phyloP scores from a whole-genome alignment of 164 flowering plant species.

The Aristolochia fimbriata region DNA sequence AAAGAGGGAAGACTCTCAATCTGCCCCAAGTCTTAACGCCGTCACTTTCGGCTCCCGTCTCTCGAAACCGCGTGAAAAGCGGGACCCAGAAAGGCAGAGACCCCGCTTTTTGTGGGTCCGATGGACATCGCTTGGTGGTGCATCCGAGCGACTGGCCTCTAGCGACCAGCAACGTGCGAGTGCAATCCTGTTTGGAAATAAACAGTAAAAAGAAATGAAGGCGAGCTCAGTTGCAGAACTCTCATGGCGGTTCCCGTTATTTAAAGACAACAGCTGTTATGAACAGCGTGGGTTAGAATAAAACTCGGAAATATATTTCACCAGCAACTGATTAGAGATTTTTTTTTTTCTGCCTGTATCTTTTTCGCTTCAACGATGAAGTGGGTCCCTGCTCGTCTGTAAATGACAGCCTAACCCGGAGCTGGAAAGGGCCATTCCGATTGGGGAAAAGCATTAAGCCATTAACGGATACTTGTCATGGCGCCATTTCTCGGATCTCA shows the following conservation, averaged over 20 bases:
- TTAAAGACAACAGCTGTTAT: slow-evolving; percentile 6
- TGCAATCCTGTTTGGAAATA: slow-evolving; percentile 5
- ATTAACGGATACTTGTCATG: slow-evolving; percentile 2
- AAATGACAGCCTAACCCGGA: slow-evolving; percentile 62
- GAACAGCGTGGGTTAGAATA: slow-evolving; percentile 13
- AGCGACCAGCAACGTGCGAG: slow-evolving; percentile 7
- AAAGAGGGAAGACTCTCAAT: no score
- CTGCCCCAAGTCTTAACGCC: no score
- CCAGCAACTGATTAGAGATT: slow-evolving; percentile 7
- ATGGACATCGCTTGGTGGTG: no score
- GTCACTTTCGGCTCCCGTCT: no score
- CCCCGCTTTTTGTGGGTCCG: slow-evolving; percentile 7
- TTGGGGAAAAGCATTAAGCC: slow-evolving; percentile 23
- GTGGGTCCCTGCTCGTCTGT: slow-evolving; percentile 34
- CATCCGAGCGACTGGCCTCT: no score
- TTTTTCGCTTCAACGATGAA: slow-evolving; percentile 6
- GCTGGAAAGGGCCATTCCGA: slow-evolving; percentile 56
- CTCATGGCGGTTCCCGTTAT: slow-evolving; percentile 22
- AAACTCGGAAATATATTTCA: slow-evolving; percentile 6
- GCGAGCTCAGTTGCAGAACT: slow-evolving; percentile 20
- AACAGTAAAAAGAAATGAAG: background rate
- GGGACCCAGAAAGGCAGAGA: slow-evolving; percentile 15
- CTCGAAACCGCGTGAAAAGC: slow-evolving; percentile 27
- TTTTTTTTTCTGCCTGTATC: background rate
- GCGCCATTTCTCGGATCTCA: background rate